Conservation (phyloP, 805 yeast genomes). For the Kregervanrija fluxuum region DNA sequence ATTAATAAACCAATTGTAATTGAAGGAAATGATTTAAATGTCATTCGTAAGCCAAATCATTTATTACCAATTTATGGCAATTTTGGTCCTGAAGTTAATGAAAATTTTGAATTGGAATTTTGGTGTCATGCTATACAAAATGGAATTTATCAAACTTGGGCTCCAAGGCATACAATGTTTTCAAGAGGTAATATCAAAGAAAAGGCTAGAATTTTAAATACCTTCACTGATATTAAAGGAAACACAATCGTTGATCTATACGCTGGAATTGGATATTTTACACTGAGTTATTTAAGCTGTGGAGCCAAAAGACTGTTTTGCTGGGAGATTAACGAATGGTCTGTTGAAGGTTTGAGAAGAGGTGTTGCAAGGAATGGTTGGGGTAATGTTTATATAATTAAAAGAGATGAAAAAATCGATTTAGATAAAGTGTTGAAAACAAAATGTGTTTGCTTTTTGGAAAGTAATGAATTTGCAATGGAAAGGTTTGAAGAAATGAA, state of each 20-base stretch:
- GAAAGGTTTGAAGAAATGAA: conserved; percentile 31
- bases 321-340: conserved; percentile 87
- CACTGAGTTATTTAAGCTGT: conserved; percentile 54
- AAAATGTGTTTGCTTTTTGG: conserved; percentile 48
- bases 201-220: conserved; percentile 54
- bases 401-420: conserved; percentile 15
- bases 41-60: conserved; percentile 53
- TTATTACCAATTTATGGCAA: conserved; percentile 57
- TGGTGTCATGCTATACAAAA: conserved; percentile 73
- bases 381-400: conserved; percentile 23
- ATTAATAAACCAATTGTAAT: conserved; percentile 58
- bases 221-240: conserved; percentile 29
- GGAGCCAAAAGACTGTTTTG: conserved; percentile 52
- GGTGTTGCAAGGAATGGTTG: conserved; percentile 45
- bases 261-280: conserved; percentile 82
- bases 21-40: conserved; percentile 14
- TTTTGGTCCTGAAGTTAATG: conserved; percentile 45
- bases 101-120: conserved; percentile 46
- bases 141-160: conserved; percentile 75
- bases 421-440: conserved; percentile 17
- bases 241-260: conserved; percentile 60
- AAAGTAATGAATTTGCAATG: conserved; percentile 49
- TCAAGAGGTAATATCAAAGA: conserved; percentile 83
- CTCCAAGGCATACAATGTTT: conserved; percentile 81
- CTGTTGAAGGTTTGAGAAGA: conserved; percentile 58